A percentile compares a stretch with the other conserved stretches of the same genome.
These are phyloP conservation scores for Dissophora ornata DNA, from an alignment of 192 early-diverging fungal genomes.

Conservation along the genomic window DNA sequence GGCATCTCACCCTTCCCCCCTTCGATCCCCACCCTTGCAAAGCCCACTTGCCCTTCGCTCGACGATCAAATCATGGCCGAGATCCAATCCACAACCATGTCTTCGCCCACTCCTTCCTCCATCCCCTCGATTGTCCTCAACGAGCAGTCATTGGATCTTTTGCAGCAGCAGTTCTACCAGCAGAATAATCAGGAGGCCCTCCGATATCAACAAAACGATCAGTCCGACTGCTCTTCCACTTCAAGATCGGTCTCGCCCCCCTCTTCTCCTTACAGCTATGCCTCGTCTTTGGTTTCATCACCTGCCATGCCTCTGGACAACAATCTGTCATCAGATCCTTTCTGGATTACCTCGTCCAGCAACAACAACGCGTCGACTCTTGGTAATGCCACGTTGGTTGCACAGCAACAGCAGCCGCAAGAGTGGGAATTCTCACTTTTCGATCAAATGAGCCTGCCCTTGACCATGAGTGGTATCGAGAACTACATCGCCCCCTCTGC, in stretches of 20 bases:
- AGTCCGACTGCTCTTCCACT: conserved; percentile 36
- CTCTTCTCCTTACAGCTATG: conserved; percentile 36
- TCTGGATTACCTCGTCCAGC: conserved; percentile 2
- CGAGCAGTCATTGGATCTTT: conserved; percentile 48
- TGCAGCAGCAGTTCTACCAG: conserved; percentile 42
- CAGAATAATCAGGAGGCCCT: not conserved
- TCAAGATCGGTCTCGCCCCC: conserved; percentile 44
- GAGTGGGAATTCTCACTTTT: conserved; percentile 36
- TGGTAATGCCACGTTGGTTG: not conserved
- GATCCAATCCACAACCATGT: conserved; percentile 3
- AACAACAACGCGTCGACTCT: not conserved
- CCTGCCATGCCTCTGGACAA: conserved; percentile 36
- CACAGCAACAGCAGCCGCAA: conserved; percentile 23
- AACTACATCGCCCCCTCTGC: conserved; percentile 32
- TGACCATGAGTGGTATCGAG: conserved; percentile 31
- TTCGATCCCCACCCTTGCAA: conserved; percentile 48
- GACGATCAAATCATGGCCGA: conserved; percentile 43
- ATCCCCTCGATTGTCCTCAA: conserved; percentile 51
- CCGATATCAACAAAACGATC: not conserved
- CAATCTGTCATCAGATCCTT: conserved; percentile 8
- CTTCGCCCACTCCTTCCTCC: not conserved
- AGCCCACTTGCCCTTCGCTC: conserved; percentile 53
- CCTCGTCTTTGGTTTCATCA: conserved; percentile 43
- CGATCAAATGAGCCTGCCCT: conserved; percentile 45
- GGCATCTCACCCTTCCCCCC: conserved; percentile 54